Evolutionary conservation across 257 asterid species (phyloP), one percentile per base, ranked within the genome.

Genomic region (Solanum peruvianum): DNA sequence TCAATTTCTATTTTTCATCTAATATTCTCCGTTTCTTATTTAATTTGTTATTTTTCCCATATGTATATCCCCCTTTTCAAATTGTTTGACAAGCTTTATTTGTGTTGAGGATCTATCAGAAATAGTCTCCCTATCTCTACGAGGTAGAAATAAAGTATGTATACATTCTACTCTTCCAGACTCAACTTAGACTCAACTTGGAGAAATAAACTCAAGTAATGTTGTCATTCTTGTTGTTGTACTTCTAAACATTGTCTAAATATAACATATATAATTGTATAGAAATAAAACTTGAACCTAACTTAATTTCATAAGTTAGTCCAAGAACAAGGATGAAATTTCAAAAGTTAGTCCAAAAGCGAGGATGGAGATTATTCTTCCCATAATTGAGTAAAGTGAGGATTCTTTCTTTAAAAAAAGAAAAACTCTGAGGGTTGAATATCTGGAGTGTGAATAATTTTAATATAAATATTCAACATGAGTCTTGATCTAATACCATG

Each of bases 131-230:
- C 1, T 56, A 20, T 56, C 25, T 56, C 64, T 56, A 56, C 2
- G 11, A 56, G 64, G 2, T 56, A 2, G 11, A 10, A 0, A 18
- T 2, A 18, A 56, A 7, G 5, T 56, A 2, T 56, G 64, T 0
- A 0, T 56, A 56, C 5, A 56, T 10, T 56, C 64, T 56, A 56
- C 0, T n/a, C 64, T 56, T 2, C 0, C 11, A 27, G 27, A 27
- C 27, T 27, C 11, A 4, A 56, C 5, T 2, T 56, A 27, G 27
- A 27, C 27, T 27, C 11, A 4, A 56, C 5, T 2, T 56, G 20
- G 20, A 11, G 0, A 0, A 56, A 18, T 56, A 56, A 4, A 0
- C 64, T 20, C 2, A 56, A 18, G 3, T 56, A 11, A 4, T 56
- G 64, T 56, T 44, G 64, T 20, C 64, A 11, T 56, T 56, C 64